Evolutionary conservation across 164 flowering plant genomes (phyloP), one percentile per base, ranked within the genome.

Genomic region (Chimonanthus praecox): DNA sequence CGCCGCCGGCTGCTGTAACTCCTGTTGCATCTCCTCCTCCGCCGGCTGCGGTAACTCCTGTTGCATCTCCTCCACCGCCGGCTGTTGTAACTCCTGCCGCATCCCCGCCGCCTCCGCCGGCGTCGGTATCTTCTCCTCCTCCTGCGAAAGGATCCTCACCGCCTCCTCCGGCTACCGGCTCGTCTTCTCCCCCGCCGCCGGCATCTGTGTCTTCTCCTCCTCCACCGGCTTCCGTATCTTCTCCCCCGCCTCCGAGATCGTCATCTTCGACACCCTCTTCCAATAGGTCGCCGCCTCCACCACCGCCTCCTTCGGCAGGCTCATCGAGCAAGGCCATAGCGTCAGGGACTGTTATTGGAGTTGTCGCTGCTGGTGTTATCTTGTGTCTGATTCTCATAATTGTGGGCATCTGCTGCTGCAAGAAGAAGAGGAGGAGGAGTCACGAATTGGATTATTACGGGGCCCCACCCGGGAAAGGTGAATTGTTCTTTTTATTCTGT

Each of bases 311-410:
- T 2, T 49, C 85, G 0, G 13, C 78, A 3, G 67, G 85, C 0
- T 46, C 71, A 6, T 47, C 60, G 33, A 43, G 68, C 45, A 49
- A 43, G 16, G 18, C 78, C 16, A 47, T 84, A 2, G 83, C 91
- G 33, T 80, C 86, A 0, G 90, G 89, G 13, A 61, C 85, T 5
- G 87, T 88, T 7, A 87, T 87, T 6, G 93, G 92, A 48, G 78
- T 89, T 7, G 97, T 88, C 2, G 78, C 86, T 15, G 97, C 87
- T 0, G 97, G 88, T 1, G 85, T 84, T 48, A 75, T 71, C 48
- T 50, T 87, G 9, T 74, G 89, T 33, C 77, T 79, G 33, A 71
- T 87, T 46, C 44, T 87, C 58, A 80, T 74, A 62, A 15, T 91
- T 64, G 5, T 86, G 63, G 87, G 75, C 70, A 18, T 88, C 1